These are phyloP conservation scores for Dorcoceras hygrometricum DNA, from an alignment of 257 asterid genomes.

Conservation along the genomic window DNA sequence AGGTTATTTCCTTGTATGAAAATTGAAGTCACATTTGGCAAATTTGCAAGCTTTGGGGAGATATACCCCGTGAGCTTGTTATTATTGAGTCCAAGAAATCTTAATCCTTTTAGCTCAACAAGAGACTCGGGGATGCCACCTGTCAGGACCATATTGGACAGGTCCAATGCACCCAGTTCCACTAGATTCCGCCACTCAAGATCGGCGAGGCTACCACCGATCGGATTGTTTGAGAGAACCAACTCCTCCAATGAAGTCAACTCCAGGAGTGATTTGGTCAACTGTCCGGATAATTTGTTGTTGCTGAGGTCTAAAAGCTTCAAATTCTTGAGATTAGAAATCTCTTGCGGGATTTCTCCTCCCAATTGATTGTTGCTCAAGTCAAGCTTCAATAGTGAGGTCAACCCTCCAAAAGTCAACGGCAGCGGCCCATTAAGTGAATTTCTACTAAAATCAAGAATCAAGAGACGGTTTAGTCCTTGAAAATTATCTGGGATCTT, in stretches of 20 bases:
- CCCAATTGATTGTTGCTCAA: slow-evolving; percentile 51
- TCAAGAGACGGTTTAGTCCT: slow-evolving; percentile 49
- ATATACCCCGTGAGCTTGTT: slow-evolving; percentile 65
- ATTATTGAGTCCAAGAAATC: slow-evolving; percentile 74
- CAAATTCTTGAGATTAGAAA: slow-evolving; percentile 47
- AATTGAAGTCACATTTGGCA: slow-evolving; percentile 63
- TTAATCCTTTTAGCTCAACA: slow-evolving; percentile 43
- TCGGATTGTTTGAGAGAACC: slow-evolving; percentile 72
- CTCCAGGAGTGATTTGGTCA: slow-evolving; percentile 53
- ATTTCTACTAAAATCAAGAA: slow-evolving; percentile 75
- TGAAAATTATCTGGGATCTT: slow-evolving; percentile 54
- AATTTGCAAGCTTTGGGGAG: slow-evolving; percentile 44
- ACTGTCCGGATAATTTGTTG: slow-evolving; percentile 63
- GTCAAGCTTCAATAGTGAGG: slow-evolving; percentile 75
- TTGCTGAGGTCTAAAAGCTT: slow-evolving; percentile 74
- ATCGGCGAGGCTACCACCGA: slow-evolving; percentile 52
- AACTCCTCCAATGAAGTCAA: slow-evolving; percentile 63
- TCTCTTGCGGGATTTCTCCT: slow-evolving; percentile 51
- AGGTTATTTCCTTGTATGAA: slow-evolving; percentile 80
- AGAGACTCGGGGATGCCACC: slow-evolving; percentile 76
- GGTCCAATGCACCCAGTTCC: slow-evolving; percentile 49
- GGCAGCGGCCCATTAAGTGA: slow-evolving; percentile 60
- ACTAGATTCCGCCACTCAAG: slow-evolving; percentile 54
- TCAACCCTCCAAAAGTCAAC: slow-evolving; percentile 44
- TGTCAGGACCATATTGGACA: slow-evolving; percentile 67